These are phyloP conservation scores for Gossypium schwendimanii DNA, from an alignment of 441 rosid genomes.

Conservation along the genomic window DNA sequence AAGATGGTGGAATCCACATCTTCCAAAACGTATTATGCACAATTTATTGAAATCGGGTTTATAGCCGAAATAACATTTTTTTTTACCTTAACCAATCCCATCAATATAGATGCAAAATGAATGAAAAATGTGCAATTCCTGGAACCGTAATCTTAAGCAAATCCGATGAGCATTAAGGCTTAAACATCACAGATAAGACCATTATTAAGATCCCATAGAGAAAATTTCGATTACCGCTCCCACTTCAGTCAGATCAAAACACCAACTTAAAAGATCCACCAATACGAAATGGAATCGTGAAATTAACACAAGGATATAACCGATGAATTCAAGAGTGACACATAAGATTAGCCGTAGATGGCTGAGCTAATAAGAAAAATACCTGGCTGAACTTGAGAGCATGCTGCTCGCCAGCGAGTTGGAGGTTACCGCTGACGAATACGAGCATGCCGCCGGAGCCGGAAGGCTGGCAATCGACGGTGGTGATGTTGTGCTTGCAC, in stretches of 20 bases:
- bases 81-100: not conserved
- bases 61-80: not conserved
- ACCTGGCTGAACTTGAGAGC: constrained; percentile 98
- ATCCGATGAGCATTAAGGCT: not conserved
- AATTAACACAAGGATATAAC: not conserved
- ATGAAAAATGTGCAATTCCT: not conserved
- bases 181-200: not conserved
- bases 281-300: not conserved
- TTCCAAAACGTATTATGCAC: not conserved
- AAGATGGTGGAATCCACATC: not conserved
- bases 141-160: not conserved
- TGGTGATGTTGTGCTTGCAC: constrained; percentile 78
- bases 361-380: not conserved
- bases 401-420: constrained; percentile 89
- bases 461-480: constrained; percentile 96
- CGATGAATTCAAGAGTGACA: not conserved
- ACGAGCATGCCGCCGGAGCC: constrained; percentile 90
- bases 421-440: constrained; percentile 84
- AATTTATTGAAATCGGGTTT: not conserved
- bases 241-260: not conserved
- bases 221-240: not conserved
- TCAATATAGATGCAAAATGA: not conserved
- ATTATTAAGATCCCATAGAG: not conserved
- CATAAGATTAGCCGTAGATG: constrained; percentile 10
- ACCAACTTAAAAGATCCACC: not conserved